phyloP scores from a whole-genome alignment of 768 basidiomycete species.

The Inosperma sp. region DNA sequence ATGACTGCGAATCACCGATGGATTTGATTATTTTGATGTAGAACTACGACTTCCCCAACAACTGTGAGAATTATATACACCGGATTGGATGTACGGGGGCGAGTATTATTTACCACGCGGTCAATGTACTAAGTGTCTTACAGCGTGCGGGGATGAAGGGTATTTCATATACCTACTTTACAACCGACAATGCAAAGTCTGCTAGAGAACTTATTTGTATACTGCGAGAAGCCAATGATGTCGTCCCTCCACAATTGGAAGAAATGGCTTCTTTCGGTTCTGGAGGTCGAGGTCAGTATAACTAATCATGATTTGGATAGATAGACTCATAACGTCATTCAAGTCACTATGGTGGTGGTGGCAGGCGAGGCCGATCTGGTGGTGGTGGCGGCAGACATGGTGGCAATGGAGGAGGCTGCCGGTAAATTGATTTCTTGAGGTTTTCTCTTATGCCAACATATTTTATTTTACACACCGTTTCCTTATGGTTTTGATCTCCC shows the following conservation, averaged over 20 bases:
- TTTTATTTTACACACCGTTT: background rate
- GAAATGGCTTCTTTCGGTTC: conserved; percentile 90
- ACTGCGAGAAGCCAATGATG: conserved; percentile 80
- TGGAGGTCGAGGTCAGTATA: conserved; percentile 60
- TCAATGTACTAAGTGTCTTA: conserved; percentile 17
- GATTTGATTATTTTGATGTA: conserved; percentile 28
- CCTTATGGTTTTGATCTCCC: conserved; percentile 1
- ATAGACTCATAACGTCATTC: conserved; percentile 10
- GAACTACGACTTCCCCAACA: conserved; percentile 98
- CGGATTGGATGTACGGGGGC: conserved; percentile 98
- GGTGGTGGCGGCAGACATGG: conserved; percentile 39
- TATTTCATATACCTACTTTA: conserved; percentile 93
- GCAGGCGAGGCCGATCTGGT: conserved; percentile 31
- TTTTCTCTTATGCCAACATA: conserved; percentile 5
- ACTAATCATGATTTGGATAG: background rate
- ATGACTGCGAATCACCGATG: background rate
- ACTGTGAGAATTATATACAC: conserved; percentile 97
- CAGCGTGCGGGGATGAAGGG: conserved; percentile 92
- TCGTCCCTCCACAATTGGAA: conserved; percentile 83
- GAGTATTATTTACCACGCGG: conserved; percentile 20
- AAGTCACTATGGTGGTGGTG: conserved; percentile 60
- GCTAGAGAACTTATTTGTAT: conserved; percentile 89
- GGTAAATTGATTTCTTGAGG: conserved; percentile 21
- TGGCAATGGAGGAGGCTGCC: conserved; percentile 40
- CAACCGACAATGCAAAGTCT: conserved; percentile 90